phyloP scores from a whole-genome alignment of 2,329 filamentous ascomycete genomes.

The Ophiostoma montium region DNA sequence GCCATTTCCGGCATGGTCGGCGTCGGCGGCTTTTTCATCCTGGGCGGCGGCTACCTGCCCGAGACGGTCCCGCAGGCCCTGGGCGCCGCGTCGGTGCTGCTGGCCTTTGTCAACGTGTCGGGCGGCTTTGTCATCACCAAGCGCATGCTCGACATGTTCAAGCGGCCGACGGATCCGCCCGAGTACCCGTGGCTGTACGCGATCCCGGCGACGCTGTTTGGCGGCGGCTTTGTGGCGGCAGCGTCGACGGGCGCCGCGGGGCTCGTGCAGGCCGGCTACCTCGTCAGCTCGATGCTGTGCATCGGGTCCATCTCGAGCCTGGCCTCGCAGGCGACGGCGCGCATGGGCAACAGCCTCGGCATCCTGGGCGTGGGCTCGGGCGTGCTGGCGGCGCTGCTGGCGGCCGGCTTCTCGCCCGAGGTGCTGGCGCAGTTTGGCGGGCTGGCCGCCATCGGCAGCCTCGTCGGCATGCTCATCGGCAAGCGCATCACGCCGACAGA shows the following conservation, averaged over 20 bases:
- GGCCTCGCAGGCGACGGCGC: conserved; percentile 68
- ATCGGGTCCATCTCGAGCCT: conserved; percentile 73
- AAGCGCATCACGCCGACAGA: conserved; percentile 79
- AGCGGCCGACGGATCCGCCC: conserved; percentile 69
- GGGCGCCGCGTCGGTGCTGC: conserved; percentile 63
- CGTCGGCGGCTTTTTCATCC: conserved; percentile 74
- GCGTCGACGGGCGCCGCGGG: conserved; percentile 71
- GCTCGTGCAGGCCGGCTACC: conserved; percentile 74
- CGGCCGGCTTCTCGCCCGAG: conserved; percentile 66
- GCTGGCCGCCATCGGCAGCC: conserved; percentile 56
- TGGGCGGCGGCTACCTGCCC: conserved; percentile 68
- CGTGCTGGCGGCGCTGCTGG: conserved; percentile 67
- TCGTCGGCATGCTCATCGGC: conserved; percentile 60
- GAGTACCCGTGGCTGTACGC: conserved; percentile 84
- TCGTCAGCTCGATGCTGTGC: conserved; percentile 72
- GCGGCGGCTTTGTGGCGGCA: conserved; percentile 67
- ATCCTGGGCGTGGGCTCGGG: conserved; percentile 75
- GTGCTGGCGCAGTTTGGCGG: conserved; percentile 67
- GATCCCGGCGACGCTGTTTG: conserved; percentile 61
- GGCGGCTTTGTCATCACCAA: conserved; percentile 88
- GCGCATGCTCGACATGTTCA: conserved; percentile 88
- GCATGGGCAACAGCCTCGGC: conserved; percentile 73
- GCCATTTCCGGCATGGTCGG: conserved; percentile 87
- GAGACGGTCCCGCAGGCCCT: conserved; percentile 66
- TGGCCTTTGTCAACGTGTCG: conserved; percentile 79